phyloP scores from a whole-genome alignment of 257 asterid species.

The Fraxinus anomala region DNA sequence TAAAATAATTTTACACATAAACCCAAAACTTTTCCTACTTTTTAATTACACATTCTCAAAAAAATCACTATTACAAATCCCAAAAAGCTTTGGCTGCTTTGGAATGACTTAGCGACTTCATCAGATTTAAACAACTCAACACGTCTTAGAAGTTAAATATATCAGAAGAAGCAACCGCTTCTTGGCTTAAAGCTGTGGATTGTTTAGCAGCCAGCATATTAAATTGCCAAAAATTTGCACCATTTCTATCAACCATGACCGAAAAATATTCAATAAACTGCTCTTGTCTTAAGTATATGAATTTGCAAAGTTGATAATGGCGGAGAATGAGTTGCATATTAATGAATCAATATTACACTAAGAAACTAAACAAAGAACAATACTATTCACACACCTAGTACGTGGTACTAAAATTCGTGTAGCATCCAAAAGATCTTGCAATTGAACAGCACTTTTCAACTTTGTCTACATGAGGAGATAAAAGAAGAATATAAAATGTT shows the following conservation, averaged over 20 bases:
- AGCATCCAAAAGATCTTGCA: constrained; percentile 98
- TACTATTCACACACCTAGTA: constrained; percentile 46
- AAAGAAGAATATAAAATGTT: constrained; percentile 28
- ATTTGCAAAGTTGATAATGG: constrained; percentile 19
- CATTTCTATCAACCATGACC: constrained; percentile 17
- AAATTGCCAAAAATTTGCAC: neutral
- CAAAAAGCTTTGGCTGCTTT: neutral
- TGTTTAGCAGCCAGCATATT: neutral
- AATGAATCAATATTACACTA: constrained; percentile 8
- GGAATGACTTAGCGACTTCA: neutral
- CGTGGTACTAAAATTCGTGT: constrained; percentile 93
- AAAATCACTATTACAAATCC: too few relatives aligned
- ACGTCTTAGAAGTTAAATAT: neutral
- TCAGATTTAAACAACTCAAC: constrained; percentile 15
- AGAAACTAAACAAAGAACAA: constrained; percentile 16
- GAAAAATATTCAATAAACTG: constrained; percentile 5
- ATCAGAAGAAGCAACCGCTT: neutral
- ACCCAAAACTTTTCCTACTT: too few relatives aligned
- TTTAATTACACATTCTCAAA: too few relatives aligned
- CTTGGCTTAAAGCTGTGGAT: neutral
- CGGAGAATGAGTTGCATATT: constrained; percentile 18
- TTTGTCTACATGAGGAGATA: constrained; percentile 65
- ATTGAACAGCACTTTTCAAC: constrained; percentile 89
- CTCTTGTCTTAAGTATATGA: neutral
- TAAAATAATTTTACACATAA: too few relatives aligned